Evolutionary conservation across 202 grass and related monocot genomes (phyloP).

Genomic region (Hordeum pubiflorum): DNA sequence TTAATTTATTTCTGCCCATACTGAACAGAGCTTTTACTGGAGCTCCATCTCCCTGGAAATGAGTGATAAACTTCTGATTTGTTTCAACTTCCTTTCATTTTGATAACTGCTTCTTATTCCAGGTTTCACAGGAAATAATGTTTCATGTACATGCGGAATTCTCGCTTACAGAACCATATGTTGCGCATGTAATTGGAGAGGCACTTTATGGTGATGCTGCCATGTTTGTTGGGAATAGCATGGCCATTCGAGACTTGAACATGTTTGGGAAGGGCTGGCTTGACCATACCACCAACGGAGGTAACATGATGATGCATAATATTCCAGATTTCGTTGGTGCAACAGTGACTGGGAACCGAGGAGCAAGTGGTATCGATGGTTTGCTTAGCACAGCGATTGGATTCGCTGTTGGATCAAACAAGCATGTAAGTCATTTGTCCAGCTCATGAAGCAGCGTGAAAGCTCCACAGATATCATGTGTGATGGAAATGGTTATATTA

Average conservation of each 20-base stretch:
- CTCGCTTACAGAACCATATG: constrained; percentile 81
- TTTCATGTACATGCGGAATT: constrained; percentile 64
- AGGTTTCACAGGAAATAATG: constrained; percentile 73
- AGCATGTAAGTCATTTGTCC: constrained; percentile 47
- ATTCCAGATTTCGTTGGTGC: constrained; percentile 49
- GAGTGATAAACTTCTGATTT: constrained; percentile 10
- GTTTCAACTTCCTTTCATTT: constrained; percentile 11
- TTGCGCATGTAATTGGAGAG: constrained; percentile 65
- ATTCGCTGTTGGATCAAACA: constrained; percentile 77
- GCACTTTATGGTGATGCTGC: constrained; percentile 48
- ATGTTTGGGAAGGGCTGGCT: constrained; percentile 84
- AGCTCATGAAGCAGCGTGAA: neutral
- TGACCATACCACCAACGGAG: constrained; percentile 22
- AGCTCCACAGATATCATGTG: neutral
- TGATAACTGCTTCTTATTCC: constrained; percentile 29
- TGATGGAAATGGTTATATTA: neutral
- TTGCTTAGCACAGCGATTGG: constrained; percentile 88
- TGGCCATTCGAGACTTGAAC: constrained; percentile 85
- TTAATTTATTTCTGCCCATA: neutral
- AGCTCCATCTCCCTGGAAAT: constrained; percentile 14
- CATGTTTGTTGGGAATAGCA: constrained; percentile 91
- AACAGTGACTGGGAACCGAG: constrained; percentile 69
- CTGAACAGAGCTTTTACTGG: neutral
- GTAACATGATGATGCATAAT: constrained; percentile 22
- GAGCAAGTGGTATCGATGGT: constrained; percentile 99